phyloP scores from a whole-genome alignment of 2,329 filamentous ascomycete species.

The Trichophyton simii region DNA sequence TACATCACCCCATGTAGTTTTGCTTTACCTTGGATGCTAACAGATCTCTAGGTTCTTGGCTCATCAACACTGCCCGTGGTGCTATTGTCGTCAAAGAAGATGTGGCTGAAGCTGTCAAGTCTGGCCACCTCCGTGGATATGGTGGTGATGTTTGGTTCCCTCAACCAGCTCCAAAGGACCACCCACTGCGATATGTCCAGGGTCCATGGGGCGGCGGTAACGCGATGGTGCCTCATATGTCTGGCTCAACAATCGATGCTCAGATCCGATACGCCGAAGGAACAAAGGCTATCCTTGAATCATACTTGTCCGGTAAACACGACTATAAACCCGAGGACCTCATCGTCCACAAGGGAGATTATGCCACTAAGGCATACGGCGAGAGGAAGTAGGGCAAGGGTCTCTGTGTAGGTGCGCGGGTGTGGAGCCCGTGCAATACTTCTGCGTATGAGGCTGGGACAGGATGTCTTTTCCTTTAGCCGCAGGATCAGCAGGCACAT shows the following conservation, averaged over 20 bases:
- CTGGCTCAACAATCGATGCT: slow-evolving; percentile 93
- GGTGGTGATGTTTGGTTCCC: slow-evolving; percentile 67
- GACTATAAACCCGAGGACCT: slow-evolving; percentile 87
- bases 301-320: slow-evolving; percentile 74
- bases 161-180: slow-evolving; percentile 87
- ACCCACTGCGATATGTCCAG: slow-evolving; percentile 82
- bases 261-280: slow-evolving; percentile 84
- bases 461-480: background rate
- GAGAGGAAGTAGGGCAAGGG: slow-evolving; percentile 40
- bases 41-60: slow-evolving; percentile 58
- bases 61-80: slow-evolving; percentile 96
- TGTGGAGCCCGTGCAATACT: background rate
- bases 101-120: slow-evolving; percentile 83
- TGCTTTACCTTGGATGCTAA: slow-evolving; percentile 6
- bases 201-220: slow-evolving; percentile 95
- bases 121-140: slow-evolving; percentile 54
- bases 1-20: background rate
- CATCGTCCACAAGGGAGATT: slow-evolving; percentile 80
- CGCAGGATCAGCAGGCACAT: background rate
- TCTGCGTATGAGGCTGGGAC: background rate
- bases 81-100: slow-evolving; percentile 99
- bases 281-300: slow-evolving; percentile 78
- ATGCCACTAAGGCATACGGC: slow-evolving; percentile 88
- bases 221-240: slow-evolving; percentile 99
- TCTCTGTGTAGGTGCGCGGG: no score